A percentile compares a stretch with the other conserved stretches of the same genome.
Evolutionary conservation across 2,329 filamentous ascomycete species (phyloP).

Genomic region (Oidium heveae): DNA sequence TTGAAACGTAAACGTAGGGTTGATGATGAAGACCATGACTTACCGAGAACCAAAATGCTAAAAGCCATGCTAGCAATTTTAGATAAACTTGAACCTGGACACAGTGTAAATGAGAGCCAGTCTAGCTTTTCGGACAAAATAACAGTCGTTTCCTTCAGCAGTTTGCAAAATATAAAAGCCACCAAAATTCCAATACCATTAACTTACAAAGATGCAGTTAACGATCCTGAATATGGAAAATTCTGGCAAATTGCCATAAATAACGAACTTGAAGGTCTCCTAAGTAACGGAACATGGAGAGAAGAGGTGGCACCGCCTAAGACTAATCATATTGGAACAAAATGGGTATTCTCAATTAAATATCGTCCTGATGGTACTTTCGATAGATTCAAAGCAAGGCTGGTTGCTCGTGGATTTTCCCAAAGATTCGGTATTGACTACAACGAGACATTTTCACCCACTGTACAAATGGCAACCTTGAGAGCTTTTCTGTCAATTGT

Average conservation of each 20-base stretch:
- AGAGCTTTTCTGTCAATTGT: neutral
- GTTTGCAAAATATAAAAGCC: neutral
- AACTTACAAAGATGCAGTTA: neutral
- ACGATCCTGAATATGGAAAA: neutral
- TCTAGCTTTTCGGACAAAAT: neutral
- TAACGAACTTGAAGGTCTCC: neutral
- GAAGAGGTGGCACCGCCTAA: neutral
- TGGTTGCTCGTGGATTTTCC: no score
- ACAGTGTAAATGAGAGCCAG: neutral
- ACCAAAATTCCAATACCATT: neutral
- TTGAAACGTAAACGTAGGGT: neutral
- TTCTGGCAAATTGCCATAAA: neutral
- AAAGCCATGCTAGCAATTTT: neutral
- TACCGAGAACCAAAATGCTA: neutral
- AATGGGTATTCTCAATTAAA: neutral
- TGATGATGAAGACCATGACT: neutral
- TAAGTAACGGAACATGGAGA: neutral
- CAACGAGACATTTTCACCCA: neutral
- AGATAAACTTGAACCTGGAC: neutral
- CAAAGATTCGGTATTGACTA: no score
- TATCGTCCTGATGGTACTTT: neutral
- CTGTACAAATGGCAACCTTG: neutral
- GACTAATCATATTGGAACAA: neutral
- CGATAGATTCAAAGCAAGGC: no score
- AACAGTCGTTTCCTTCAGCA: neutral